Conservation (phyloP, 1,139 yeast genomes). For the Kurtzmaniella natalensis region DNA sequence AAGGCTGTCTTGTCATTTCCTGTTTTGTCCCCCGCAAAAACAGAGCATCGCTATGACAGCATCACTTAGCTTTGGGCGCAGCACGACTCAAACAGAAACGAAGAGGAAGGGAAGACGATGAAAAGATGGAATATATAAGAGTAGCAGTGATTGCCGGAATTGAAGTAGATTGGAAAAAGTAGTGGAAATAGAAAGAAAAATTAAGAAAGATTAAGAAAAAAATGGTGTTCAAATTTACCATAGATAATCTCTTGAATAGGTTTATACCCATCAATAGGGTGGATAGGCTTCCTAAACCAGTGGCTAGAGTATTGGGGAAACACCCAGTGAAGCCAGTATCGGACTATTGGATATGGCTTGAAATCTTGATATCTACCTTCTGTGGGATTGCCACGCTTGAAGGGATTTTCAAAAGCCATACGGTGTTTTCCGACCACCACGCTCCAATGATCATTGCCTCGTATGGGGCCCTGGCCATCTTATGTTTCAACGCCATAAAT, state of each 20-base stretch:
- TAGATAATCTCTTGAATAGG: constrained; percentile 28
- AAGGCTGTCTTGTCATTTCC: no score
- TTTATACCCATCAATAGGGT: constrained; percentile 28
- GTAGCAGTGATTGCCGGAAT: no score
- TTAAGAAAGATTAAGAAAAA: no score
- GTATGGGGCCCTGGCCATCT: constrained; percentile 64
- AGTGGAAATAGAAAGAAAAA: no score
- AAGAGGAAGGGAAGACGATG: no score
- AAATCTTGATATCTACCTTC: constrained; percentile 45
- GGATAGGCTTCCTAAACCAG: constrained; percentile 22
- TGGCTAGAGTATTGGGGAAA: constrained; percentile 31
- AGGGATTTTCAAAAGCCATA: constrained; percentile 45
- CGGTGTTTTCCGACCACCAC: constrained; percentile 41
- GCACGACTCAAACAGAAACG: no score
- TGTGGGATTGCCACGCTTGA: constrained; percentile 49
- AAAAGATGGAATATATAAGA: no score
- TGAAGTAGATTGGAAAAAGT: no score
- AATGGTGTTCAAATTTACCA: constrained; percentile 41
- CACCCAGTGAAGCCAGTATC: constrained; percentile 26
- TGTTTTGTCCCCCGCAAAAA: no score
- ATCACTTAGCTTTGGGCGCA: no score
- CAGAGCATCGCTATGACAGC: no score
- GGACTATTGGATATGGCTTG: constrained; percentile 46
- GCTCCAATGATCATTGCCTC: constrained; percentile 59
- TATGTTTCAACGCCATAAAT: constrained; percentile 52